Conservation (phyloP, 148 eudicot genomes). For the Persicaria tinctoria region DNA sequence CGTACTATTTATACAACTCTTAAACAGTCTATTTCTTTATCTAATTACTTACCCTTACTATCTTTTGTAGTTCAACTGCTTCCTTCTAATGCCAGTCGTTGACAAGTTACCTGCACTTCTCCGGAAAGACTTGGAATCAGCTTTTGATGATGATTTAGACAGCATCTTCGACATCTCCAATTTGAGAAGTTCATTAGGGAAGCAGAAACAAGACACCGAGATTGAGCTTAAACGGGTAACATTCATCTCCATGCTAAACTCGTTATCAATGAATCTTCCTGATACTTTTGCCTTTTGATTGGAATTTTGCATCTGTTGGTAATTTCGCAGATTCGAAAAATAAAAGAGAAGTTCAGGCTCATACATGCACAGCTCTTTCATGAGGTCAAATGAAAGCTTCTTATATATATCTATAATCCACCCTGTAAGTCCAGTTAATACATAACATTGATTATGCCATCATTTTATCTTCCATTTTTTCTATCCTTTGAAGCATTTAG, state of each 20-base stretch:
- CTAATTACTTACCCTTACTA: not conserved
- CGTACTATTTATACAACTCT: not conserved
- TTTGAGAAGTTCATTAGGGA: slow-evolving; percentile 59
- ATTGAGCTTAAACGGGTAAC: slow-evolving; percentile 73
- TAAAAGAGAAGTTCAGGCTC: slow-evolving; percentile 77
- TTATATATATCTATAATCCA: not conserved
- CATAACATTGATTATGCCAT: not conserved
- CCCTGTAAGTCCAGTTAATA: not conserved
- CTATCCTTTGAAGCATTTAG: not conserved
- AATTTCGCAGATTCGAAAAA: slow-evolving; percentile 61
- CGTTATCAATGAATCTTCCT: not conserved
- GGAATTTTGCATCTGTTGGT: slow-evolving; percentile 1
- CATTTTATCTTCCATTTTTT: not conserved
- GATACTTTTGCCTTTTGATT: not conserved
- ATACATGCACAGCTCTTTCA: slow-evolving; percentile 57
- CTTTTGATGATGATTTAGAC: slow-evolving; percentile 69
- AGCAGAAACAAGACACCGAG: slow-evolving; percentile 64
- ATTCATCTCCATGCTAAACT: not conserved
- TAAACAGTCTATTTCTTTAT: not conserved
- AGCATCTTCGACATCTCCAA: slow-evolving; percentile 61
- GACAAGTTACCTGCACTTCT: slow-evolving; percentile 93
- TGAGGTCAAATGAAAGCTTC: slow-evolving; percentile 25
- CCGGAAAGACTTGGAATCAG: slow-evolving; percentile 72
- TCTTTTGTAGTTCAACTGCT: slow-evolving; percentile 72
- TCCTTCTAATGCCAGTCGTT: slow-evolving; percentile 90